Conservation (phyloP, 768 basidiomycete species). For the Symmetrospora coprosmae region DNA sequence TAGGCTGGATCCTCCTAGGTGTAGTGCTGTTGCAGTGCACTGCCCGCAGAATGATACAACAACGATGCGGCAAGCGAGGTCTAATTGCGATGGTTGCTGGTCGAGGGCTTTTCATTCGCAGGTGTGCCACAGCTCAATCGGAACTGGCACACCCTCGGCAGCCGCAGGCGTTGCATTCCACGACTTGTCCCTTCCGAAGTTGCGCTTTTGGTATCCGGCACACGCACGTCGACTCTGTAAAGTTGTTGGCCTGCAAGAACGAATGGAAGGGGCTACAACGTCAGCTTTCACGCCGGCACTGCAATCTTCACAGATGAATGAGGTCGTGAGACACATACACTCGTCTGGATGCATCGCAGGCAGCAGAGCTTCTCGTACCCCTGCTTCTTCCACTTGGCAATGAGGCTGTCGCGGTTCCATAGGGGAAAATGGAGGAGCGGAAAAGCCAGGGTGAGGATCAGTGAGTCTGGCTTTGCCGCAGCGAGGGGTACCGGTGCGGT, state of each 20-base stretch:
- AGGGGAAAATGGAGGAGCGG: neutral
- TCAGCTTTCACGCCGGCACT: too few species aligned
- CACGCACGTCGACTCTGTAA: slow-evolving; percentile 93
- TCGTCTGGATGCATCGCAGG: slow-evolving; percentile 86
- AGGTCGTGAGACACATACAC: slow-evolving; percentile 43
- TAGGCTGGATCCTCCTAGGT: too few species aligned
- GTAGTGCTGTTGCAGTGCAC: too few species aligned
- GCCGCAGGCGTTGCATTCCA: slow-evolving; percentile 69
- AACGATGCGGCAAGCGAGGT: too few species aligned
- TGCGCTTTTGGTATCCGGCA: slow-evolving; percentile 94
- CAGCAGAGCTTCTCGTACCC: slow-evolving; percentile 99
- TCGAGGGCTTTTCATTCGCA: too few species aligned
- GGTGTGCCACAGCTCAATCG: slow-evolving; percentile 10
- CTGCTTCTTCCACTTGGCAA: slow-evolving; percentile 98
- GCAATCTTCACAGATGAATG: too few species aligned
- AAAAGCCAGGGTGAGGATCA: too few species aligned
- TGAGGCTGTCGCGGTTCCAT: slow-evolving; percentile 46
- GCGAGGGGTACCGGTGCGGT: too few species aligned
- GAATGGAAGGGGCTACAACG: too few species aligned
- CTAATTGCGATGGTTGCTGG: too few species aligned
- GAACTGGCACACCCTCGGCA: slow-evolving; percentile 25
- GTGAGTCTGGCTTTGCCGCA: too few species aligned
- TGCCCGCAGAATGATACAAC: too few species aligned
- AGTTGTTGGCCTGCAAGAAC: slow-evolving; percentile 97
- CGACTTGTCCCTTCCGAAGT: slow-evolving; percentile 72